phyloP scores from a whole-genome alignment of 805 yeast species.

The Candida nitratophila region DNA sequence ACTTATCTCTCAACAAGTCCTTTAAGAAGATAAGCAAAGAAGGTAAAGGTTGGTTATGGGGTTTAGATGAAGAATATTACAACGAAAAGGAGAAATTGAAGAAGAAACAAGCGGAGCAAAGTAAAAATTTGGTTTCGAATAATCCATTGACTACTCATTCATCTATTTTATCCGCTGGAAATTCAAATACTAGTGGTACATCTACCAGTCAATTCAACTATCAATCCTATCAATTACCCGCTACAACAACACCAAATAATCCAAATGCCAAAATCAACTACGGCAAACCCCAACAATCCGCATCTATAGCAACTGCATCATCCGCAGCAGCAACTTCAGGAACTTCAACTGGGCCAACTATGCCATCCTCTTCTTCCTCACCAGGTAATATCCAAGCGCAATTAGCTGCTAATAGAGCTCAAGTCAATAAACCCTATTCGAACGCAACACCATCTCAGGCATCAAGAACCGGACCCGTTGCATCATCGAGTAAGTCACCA shows the following conservation, averaged over 20 bases:
- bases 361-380: neutral
- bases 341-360: too few relatives aligned
- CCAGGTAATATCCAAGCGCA: conserved; percentile 32
- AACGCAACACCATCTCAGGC: conserved; percentile 15
- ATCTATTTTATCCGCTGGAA: neutral
- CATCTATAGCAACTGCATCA: neutral
- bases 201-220: conserved; percentile 28
- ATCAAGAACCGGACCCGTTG: too few relatives aligned
- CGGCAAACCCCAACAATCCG: conserved; percentile 8
- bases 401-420: conserved; percentile 38
- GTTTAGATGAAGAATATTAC: conserved; percentile 77
- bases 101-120: conserved; percentile 40
- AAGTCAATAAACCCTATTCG: conserved; percentile 3
- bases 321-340: too few relatives aligned
- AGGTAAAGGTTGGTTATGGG: conserved; percentile 96
- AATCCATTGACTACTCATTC: too few relatives aligned
- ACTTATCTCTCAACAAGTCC: conserved; percentile 77
- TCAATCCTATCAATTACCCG: conserved; percentile 15
- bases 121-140: too few relatives aligned
- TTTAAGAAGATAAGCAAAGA: conserved; percentile 76
- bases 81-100: conserved; percentile 70
- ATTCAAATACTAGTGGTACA: conserved; percentile 15
- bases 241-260: conserved; percentile 7
- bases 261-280: neutral
- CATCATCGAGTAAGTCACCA: neutral